phyloP scores from a whole-genome alignment of 176 grass and related monocot species.

The Hordeum marinum region DNA sequence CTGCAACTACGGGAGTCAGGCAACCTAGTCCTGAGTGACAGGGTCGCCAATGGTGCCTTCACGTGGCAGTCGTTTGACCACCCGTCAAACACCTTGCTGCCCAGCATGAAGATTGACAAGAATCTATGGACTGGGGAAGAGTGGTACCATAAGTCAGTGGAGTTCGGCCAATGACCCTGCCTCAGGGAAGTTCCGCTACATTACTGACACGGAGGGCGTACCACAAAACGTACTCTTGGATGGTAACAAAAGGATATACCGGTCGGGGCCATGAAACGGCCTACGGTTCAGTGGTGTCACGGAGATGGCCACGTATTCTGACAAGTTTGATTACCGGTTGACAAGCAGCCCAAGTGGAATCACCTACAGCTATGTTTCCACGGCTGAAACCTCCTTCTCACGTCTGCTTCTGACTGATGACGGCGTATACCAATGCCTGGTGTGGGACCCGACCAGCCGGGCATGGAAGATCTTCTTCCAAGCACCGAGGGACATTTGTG shows the following conservation, averaged over 20 bases:
- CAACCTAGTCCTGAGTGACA: too few relatives aligned
- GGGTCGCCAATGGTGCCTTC: too few relatives aligned
- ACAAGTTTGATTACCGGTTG: neutral
- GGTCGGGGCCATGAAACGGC: constrained; percentile 24
- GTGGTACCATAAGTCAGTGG: too few relatives aligned
- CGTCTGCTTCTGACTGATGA: neutral
- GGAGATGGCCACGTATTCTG: constrained; percentile 19
- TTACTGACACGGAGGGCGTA: too few relatives aligned
- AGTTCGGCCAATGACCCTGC: too few relatives aligned
- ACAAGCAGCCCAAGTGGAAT: neutral
- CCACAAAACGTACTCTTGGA: neutral
- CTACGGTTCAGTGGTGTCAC: constrained; percentile 26
- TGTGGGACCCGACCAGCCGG: neutral
- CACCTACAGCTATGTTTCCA: neutral
- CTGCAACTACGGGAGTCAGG: too few relatives aligned
- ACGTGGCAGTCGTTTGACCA: too few relatives aligned
- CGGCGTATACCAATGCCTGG: neutral
- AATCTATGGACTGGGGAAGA: too few relatives aligned
- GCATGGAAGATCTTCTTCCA: neutral
- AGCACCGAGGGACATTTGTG: neutral
- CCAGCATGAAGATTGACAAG: too few relatives aligned
- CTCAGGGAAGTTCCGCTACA: too few relatives aligned
- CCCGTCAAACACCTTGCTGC: too few relatives aligned
- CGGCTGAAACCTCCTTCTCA: neutral
- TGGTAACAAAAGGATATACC: neutral